phyloP scores from a whole-genome alignment of 129 eudicot species.

The Erigeron canadensis region DNA sequence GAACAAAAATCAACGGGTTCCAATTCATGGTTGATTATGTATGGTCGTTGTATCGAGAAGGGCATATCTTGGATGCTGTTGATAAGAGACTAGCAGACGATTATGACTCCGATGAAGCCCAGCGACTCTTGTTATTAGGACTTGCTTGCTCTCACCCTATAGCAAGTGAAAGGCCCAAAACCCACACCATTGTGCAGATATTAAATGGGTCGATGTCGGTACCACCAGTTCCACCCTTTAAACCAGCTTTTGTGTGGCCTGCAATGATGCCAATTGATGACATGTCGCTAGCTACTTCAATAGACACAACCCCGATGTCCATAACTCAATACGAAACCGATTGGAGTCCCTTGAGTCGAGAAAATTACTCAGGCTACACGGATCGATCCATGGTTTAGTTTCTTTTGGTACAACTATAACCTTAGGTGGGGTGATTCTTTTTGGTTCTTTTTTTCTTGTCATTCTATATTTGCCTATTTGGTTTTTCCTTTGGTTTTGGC shows the following conservation, averaged over 20 bases:
- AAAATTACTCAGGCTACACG: constrained; percentile 39
- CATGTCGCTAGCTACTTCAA: constrained; percentile 34
- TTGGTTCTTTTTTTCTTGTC: constrained; percentile 17
- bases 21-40: constrained; percentile 75
- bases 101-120: constrained; percentile 57
- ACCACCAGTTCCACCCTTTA: constrained; percentile 70
- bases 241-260: constrained; percentile 87
- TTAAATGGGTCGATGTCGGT: constrained; percentile 54
- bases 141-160: constrained; percentile 87
- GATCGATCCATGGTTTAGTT: constrained; percentile 55
- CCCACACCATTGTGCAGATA: constrained; percentile 61
- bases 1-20: constrained; percentile 54
- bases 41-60: constrained; percentile 74
- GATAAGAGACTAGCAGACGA: constrained; percentile 57
- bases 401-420: constrained; percentile 35
- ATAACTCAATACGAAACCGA: constrained; percentile 54
- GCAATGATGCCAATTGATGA: constrained; percentile 52
- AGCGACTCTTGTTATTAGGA: constrained; percentile 62
- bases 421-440: constrained; percentile 36
- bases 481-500: no score
- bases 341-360: constrained; percentile 51
- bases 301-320: constrained; percentile 43
- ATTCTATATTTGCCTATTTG: no score
- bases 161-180: constrained; percentile 71
- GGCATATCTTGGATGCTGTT: constrained; percentile 53